Conservation (phyloP, 257 asterid genomes). For the Rauvolfia tetraphylla region DNA sequence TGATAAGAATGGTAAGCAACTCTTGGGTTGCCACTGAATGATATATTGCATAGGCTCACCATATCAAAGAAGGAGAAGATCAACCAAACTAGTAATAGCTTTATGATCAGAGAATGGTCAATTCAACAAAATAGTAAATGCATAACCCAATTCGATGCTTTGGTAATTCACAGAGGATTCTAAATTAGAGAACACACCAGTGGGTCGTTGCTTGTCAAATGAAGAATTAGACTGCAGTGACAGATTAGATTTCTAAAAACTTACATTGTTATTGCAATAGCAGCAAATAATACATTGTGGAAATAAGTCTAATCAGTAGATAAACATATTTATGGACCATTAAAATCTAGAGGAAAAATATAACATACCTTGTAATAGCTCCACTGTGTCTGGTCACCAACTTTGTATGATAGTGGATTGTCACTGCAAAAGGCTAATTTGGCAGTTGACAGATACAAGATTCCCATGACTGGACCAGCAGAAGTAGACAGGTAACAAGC, state of each 20-base stretch:
- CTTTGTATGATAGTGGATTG: conserved; percentile 76
- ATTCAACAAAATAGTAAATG: too few species aligned
- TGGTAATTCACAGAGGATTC: background rate
- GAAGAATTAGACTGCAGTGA: background rate
- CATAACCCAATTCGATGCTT: background rate
- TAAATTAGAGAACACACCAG: background rate
- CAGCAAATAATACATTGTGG: background rate
- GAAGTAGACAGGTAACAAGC: conserved; percentile 96
- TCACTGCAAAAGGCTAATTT: conserved; percentile 96
- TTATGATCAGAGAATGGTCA: background rate
- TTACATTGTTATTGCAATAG: background rate
- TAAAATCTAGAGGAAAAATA: background rate
- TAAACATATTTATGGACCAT: background rate
- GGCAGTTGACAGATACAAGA: conserved; percentile 69
- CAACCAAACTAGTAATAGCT: background rate
- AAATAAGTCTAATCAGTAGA: background rate
- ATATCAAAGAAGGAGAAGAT: background rate
- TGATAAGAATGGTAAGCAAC: background rate
- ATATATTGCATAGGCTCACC: background rate
- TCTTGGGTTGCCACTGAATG: background rate
- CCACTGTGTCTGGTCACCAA: conserved; percentile 77
- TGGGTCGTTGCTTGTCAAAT: background rate
- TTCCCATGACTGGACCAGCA: conserved; percentile 99
- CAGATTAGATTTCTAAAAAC: background rate
- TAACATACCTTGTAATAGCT: conserved; percentile 90